Percentiles rank a stretch among this genome's conserved stretches.
These are phyloP conservation scores for Aphanomyces stellatus DNA, from an alignment of 352 stramenopile species.

Conservation along the genomic window DNA sequence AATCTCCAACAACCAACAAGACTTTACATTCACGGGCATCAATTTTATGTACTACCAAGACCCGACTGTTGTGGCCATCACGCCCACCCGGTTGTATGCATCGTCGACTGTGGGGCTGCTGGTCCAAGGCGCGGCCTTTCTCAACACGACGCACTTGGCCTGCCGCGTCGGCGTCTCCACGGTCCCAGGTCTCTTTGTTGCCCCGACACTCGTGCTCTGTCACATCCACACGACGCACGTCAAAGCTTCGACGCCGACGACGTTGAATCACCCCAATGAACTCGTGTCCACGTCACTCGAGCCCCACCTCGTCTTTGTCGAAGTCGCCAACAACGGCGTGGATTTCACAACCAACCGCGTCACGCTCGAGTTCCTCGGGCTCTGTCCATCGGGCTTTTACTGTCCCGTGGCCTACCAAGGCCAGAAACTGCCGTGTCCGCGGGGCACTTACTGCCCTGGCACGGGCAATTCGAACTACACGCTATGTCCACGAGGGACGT, in stretches of 20 bases:
- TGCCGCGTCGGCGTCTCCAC: slow-evolving; percentile 84
- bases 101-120: slow-evolving; percentile 45
- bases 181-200: slow-evolving; percentile 83
- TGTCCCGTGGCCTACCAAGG: slow-evolving; percentile 59
- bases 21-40: slow-evolving; percentile 88
- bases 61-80: slow-evolving; percentile 48
- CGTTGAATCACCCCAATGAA: background rate
- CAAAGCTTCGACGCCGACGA: slow-evolving; percentile 12
- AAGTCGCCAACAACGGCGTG: slow-evolving; percentile 93
- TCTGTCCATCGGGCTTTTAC: slow-evolving; percentile 83
- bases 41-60: slow-evolving; percentile 91
- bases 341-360: slow-evolving; percentile 84
- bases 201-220: slow-evolving; percentile 82
- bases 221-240: slow-evolving; percentile 36
- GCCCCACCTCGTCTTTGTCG: slow-evolving; percentile 48
- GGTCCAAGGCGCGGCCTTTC: slow-evolving; percentile 66
- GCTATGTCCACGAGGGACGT: slow-evolving; percentile 90
- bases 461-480: slow-evolving; percentile 88
- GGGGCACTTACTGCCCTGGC: slow-evolving; percentile 70
- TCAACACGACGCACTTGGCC: slow-evolving; percentile 87
- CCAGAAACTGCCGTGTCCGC: slow-evolving; percentile 45
- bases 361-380: slow-evolving; percentile 62
- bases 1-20: slow-evolving; percentile 93
- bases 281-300: slow-evolving; percentile 3
- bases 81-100: slow-evolving; percentile 50